These are phyloP conservation scores for Erysimum cheiranthoides DNA, from an alignment of 345 rosid species.

Conservation along the genomic window DNA sequence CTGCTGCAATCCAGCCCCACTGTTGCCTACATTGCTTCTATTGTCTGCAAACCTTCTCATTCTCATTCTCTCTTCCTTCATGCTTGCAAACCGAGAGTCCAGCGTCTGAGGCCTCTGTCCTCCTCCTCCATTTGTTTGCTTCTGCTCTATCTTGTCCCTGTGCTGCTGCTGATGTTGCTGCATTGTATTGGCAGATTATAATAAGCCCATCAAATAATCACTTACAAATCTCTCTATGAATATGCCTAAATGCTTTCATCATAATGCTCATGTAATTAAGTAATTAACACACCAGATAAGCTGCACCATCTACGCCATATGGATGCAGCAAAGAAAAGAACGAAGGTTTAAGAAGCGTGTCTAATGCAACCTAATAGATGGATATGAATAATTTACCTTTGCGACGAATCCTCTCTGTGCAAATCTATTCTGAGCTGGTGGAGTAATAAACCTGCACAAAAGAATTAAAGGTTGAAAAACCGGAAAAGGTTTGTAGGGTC, in stretches of 20 bases:
- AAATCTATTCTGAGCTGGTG: conserved; percentile 47
- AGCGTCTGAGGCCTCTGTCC: conserved; percentile 67
- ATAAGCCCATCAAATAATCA: neutral
- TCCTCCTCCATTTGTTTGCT: conserved; percentile 44
- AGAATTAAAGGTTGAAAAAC: neutral
- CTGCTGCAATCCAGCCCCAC: conserved; percentile 35
- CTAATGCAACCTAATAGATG: conserved; percentile 1
- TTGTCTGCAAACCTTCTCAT: conserved; percentile 49
- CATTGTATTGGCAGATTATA: conserved; percentile 14
- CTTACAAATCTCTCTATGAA: conserved; percentile 15
- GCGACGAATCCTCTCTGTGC: conserved; percentile 40
- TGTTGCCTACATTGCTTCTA: conserved; percentile 44
- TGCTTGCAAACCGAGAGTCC: conserved; percentile 80
- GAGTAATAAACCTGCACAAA: conserved; percentile 59
- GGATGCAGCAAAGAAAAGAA: neutral
- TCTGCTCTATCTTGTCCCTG: conserved; percentile 41
- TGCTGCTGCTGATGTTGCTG: conserved; percentile 44
- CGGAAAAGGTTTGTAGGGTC: neutral
- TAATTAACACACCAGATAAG: neutral
- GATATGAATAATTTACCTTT: conserved; percentile 55
- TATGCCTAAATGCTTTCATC: neutral
- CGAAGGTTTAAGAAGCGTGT: neutral
- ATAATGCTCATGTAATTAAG: conserved; percentile 7
- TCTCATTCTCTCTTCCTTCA: conserved; percentile 78
- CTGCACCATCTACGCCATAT: neutral